These are phyloP conservation scores for Trichoderma polysporum DNA, from an alignment of 2,329 filamentous ascomycete species.

Conservation along the genomic window DNA sequence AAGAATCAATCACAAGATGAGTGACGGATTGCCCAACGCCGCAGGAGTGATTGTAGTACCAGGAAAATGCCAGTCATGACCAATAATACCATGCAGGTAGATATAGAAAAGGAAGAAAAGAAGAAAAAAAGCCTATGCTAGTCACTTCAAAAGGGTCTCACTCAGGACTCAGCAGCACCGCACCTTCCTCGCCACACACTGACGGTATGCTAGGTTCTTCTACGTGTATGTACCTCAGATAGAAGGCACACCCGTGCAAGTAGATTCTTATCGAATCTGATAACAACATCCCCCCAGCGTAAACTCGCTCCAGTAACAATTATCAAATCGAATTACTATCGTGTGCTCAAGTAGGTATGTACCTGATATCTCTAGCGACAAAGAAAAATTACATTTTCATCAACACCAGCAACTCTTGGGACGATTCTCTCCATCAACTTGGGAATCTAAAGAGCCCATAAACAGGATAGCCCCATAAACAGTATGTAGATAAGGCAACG, in stretches of 20 bases:
- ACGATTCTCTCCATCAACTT: not conserved
- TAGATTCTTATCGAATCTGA: not conserved
- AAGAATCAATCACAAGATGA: not conserved
- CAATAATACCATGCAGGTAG: not conserved
- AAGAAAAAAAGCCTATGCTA: not conserved
- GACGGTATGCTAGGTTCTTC: not conserved
- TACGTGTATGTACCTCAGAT: too few relatives aligned
- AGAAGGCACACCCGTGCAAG: not conserved
- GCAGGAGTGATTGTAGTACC: not conserved
- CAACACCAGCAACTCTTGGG: not conserved
- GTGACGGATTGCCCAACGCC: not conserved
- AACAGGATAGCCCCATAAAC: not conserved
- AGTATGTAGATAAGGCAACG: not conserved
- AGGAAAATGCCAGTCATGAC: not conserved
- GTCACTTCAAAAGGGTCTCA: not conserved
- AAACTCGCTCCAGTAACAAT: not conserved
- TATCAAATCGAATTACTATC: not conserved
- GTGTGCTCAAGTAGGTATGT: not conserved
- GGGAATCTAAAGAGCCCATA: not conserved
- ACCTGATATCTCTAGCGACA: not conserved
- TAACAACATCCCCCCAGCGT: too few relatives aligned
- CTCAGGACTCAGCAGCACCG: not conserved
- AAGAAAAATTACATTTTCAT: not conserved
- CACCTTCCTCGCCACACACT: not conserved
- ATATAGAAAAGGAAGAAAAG: too few relatives aligned